phyloP scores from a whole-genome alignment of 768 basidiomycete genomes.

The Nidularia sp. region DNA sequence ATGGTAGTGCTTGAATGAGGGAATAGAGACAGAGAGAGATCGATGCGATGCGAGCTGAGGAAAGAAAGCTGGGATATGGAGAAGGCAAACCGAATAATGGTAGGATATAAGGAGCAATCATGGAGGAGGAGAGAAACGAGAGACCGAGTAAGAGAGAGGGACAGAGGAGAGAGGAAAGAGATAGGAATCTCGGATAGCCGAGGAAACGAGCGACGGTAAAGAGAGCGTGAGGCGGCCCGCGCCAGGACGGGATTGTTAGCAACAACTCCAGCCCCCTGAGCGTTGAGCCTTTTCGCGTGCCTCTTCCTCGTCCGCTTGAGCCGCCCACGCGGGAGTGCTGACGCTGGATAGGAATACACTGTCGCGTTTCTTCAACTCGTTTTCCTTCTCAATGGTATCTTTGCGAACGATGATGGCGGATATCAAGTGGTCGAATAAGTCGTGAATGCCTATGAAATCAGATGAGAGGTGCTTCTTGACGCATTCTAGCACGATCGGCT shows the following conservation, averaged over 20 bases:
- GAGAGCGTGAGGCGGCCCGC: slow-evolving; percentile 13
- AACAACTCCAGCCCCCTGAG: slow-evolving; percentile 66
- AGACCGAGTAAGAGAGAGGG: slow-evolving; percentile 12
- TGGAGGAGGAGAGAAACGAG: slow-evolving; percentile 4
- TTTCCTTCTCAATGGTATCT: slow-evolving; percentile 78
- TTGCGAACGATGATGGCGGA: slow-evolving; percentile 74
- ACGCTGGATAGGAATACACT: slow-evolving; percentile 72
- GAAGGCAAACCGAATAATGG: slow-evolving; percentile 3
- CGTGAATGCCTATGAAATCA: slow-evolving; percentile 62
- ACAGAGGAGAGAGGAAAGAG: slow-evolving; percentile 9
- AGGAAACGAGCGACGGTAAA: slow-evolving; percentile 13
- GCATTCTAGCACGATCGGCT: slow-evolving; percentile 13
- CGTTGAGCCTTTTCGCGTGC: slow-evolving; percentile 52
- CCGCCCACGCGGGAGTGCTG: slow-evolving; percentile 69
- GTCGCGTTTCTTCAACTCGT: slow-evolving; percentile 75
- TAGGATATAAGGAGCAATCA: slow-evolving; percentile 6
- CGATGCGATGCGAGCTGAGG: neutral
- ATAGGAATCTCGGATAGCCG: slow-evolving; percentile 6
- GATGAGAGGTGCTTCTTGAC: neutral
- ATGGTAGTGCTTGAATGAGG: slow-evolving; percentile 12
- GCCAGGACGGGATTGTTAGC: slow-evolving; percentile 33
- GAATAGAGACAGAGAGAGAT: neutral
- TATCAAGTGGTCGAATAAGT: slow-evolving; percentile 78
- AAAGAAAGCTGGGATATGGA: slow-evolving; percentile 3
- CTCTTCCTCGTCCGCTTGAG: slow-evolving; percentile 78